Conservation (phyloP, 1,139 yeast species). For the Debaryomyces robertsiae region DNA sequence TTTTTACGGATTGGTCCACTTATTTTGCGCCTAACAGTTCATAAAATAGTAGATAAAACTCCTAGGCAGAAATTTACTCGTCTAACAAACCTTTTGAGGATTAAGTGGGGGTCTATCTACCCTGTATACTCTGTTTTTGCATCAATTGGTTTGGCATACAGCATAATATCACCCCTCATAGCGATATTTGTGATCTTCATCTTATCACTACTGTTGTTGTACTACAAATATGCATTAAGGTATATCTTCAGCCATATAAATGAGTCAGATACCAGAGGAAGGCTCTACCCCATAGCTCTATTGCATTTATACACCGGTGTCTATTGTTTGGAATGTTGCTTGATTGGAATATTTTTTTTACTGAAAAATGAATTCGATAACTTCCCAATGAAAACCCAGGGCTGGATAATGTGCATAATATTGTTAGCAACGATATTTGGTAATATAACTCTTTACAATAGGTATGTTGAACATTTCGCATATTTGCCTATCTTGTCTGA, state of each 20-base stretch:
- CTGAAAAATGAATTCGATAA: constrained; percentile 49
- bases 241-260: constrained; percentile 53
- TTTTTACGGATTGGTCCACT: constrained; percentile 58
- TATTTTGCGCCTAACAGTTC: constrained; percentile 37
- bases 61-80: constrained; percentile 60
- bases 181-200: constrained; percentile 63
- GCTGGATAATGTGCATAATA: constrained; percentile 48
- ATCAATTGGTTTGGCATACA: constrained; percentile 73
- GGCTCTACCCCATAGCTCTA: constrained; percentile 70
- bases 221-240: constrained; percentile 70
- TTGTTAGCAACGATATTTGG: constrained; percentile 39
- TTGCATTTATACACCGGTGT: constrained; percentile 77
- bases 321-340: constrained; percentile 75
- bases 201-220: constrained; percentile 56
- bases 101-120: constrained; percentile 77
- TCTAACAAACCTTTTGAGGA: constrained; percentile 42
- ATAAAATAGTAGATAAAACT: constrained; percentile 48
- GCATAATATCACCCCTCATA: constrained; percentile 78
- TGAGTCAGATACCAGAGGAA: constrained; percentile 68
- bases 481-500: constrained; percentile 33
- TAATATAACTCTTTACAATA: constrained; percentile 33
- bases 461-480: constrained; percentile 31
- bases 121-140: constrained; percentile 77
- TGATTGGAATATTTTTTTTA: constrained; percentile 72
- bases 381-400: constrained; percentile 39